A percentile compares a stretch with the other conserved stretches of the same genome.
Evolutionary conservation across 768 basidiomycete species (phyloP).

Genomic region (Strobilomyces echinocephalus): DNA sequence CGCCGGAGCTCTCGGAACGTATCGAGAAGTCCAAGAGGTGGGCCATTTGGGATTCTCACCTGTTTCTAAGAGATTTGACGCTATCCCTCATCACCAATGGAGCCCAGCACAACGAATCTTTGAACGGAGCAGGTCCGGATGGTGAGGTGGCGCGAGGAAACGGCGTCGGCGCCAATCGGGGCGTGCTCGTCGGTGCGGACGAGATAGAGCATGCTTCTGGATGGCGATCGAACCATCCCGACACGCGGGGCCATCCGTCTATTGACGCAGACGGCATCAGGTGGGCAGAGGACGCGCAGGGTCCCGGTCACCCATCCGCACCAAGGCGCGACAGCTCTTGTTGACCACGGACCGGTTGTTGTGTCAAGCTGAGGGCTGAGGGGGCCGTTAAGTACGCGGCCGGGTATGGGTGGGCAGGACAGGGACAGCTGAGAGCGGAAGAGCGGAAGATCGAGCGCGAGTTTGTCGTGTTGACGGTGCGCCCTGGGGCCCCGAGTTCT

Average conservation of each 20-base stretch:
- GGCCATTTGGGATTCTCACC: constrained; percentile 5
- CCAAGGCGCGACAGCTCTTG: constrained; percentile 51
- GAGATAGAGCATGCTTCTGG: constrained; percentile 7
- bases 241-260: background rate
- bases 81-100: constrained; percentile 50
- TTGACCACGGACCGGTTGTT: constrained; percentile 54
- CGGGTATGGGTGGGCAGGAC: constrained; percentile 15
- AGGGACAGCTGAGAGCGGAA: constrained; percentile 39
- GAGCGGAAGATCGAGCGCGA: constrained; percentile 53
- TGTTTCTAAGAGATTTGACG: background rate
- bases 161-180: constrained; percentile 52
- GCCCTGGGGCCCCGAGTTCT: constrained; percentile 16
- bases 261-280: constrained; percentile 38
- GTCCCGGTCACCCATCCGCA: constrained; percentile 36
- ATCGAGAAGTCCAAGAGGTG: constrained; percentile 77
- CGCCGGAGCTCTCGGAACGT: constrained; percentile 75
- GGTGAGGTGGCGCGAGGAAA: constrained; percentile 41
- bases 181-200: constrained; percentile 36
- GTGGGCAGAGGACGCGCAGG: constrained; percentile 50
- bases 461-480: constrained; percentile 58
- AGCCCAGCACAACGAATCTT: constrained; percentile 49
- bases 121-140: constrained; percentile 16
- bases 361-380: constrained; percentile 45
- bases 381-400: constrained; percentile 37
- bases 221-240: background rate